Evolutionary conservation across 352 stramenopile species (phyloP).

Genomic region (Peronospora tabacina): DNA sequence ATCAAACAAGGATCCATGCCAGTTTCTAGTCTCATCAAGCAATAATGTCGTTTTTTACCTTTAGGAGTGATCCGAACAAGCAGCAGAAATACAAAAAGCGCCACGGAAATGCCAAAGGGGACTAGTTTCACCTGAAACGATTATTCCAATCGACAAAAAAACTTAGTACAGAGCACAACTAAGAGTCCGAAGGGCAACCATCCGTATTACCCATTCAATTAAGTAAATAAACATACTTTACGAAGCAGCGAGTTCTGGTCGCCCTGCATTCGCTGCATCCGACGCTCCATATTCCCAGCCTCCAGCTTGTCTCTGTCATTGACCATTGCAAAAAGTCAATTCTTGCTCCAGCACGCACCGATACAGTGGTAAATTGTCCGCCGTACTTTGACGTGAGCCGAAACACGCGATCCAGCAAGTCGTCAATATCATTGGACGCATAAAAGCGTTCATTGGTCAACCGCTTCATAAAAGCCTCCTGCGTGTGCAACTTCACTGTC

Average conservation of each 20-base stretch:
- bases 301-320: conserved; percentile 70
- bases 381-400: conserved; percentile 67
- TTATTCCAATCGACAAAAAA: neutral
- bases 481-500: conserved; percentile 58
- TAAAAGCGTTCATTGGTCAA: conserved; percentile 77
- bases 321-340: conserved; percentile 5
- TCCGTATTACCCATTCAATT: conserved; percentile 4
- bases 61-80: conserved; percentile 68
- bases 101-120: conserved; percentile 60
- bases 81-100: conserved; percentile 68
- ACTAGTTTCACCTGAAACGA: conserved; percentile 65
- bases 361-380: conserved; percentile 6
- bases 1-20: neutral
- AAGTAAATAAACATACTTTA: conserved; percentile 39
- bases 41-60: conserved; percentile 22
- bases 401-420: conserved; percentile 73
- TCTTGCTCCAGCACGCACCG: neutral
- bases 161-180: neutral
- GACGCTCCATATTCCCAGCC: conserved; percentile 80
- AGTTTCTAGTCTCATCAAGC: neutral
- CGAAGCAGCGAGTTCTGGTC: conserved; percentile 78
- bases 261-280: conserved; percentile 72
- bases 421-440: conserved; percentile 65
- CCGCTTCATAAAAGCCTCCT: conserved; percentile 75
- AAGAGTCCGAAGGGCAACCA: conserved; percentile 11